phyloP scores from a whole-genome alignment of 805 yeast species.

The Wickerhamomyces canadensis region DNA sequence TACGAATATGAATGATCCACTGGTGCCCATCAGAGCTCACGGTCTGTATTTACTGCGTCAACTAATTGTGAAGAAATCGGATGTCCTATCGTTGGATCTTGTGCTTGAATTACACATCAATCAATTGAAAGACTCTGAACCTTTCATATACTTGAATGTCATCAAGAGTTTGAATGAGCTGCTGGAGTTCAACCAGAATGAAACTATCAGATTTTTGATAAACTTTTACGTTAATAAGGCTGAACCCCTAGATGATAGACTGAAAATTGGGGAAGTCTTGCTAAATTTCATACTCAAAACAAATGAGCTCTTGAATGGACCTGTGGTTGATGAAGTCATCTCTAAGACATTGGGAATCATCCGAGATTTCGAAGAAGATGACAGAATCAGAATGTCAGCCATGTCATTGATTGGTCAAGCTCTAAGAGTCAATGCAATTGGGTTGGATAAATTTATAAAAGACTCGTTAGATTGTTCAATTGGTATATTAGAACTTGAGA shows the following conservation, averaged over 20 bases:
- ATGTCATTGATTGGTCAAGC: constrained; percentile 78
- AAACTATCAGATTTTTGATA: constrained; percentile 33
- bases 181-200: constrained; percentile 36
- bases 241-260: constrained; percentile 52
- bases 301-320: constrained; percentile 44
- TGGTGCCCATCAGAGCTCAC: constrained; percentile 81
- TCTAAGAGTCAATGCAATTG: constrained; percentile 53
- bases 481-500: constrained; percentile 66
- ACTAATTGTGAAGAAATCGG: constrained; percentile 45
- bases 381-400: constrained; percentile 74
- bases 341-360: constrained; percentile 37
- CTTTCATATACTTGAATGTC: constrained; percentile 79
- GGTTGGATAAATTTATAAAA: constrained; percentile 39
- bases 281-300: constrained; percentile 48
- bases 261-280: constrained; percentile 80
- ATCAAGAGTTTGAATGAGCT: constrained; percentile 71
- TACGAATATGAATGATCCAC: constrained; percentile 63
- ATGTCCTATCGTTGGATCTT: constrained; percentile 43
- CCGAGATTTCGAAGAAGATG: constrained; percentile 38
- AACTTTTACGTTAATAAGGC: constrained; percentile 28
- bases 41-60: constrained; percentile 65
- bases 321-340: constrained; percentile 37
- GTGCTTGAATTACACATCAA: constrained; percentile 57
- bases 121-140: constrained; percentile 73
- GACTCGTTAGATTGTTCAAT: constrained; percentile 71